A percentile compares a stretch with the other conserved stretches of the same genome.
phyloP scores from a whole-genome alignment of 176 grass and related monocot species.

The Olyra latifolia region DNA sequence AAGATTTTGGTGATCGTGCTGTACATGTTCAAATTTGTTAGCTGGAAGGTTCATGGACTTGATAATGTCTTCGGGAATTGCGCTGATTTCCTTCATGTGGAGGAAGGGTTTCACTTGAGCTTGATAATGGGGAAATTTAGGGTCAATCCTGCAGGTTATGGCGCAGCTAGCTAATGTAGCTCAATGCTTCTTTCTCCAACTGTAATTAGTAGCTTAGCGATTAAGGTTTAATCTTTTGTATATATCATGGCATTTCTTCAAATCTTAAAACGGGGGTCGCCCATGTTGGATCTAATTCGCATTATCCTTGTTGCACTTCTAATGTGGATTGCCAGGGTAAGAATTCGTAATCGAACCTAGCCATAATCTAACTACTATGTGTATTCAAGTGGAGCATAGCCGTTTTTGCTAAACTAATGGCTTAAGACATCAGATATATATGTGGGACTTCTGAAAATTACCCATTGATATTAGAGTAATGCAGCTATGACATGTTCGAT shows the following conservation, averaged over 20 bases:
- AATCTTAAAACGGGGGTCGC: not conserved
- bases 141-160: not conserved
- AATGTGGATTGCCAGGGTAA: not conserved
- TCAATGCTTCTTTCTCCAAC: not conserved
- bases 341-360: not conserved
- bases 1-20: not conserved
- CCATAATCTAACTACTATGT: not conserved
- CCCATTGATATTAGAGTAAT: not conserved
- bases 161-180: not conserved
- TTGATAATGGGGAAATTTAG: not conserved
- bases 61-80: not conserved
- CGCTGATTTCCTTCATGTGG: not conserved
- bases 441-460: not conserved
- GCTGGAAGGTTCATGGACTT: not conserved
- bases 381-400: not conserved
- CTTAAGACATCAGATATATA: not conserved
- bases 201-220: not conserved
- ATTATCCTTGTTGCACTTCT: not conserved
- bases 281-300: not conserved
- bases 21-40: not conserved
- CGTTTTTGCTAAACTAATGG: not conserved
- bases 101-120: not conserved
- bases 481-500: not conserved
- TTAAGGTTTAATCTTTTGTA: not conserved
- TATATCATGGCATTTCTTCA: not conserved